Evolutionary conservation across 2,329 filamentous ascomycete species (phyloP).

Genomic region (Scedosporium apiospermum): DNA sequence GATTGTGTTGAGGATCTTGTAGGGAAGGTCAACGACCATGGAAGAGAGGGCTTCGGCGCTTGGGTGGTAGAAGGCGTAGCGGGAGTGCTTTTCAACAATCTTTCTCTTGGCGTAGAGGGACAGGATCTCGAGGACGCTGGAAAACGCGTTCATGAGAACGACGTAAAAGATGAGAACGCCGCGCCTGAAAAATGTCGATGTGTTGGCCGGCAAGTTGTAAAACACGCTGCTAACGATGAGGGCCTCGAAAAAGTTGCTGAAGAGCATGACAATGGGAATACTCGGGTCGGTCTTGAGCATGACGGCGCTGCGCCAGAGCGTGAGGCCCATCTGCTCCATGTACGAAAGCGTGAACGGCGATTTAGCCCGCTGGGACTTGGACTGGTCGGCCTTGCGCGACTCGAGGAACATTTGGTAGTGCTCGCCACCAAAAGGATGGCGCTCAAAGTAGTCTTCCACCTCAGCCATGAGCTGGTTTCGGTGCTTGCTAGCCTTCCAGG

Average conservation of each 20-base stretch:
- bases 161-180: slow-evolving; percentile 43
- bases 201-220: slow-evolving; percentile 32
- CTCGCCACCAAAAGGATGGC: slow-evolving; percentile 15
- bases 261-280: slow-evolving; percentile 25
- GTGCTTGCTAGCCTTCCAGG: slow-evolving; percentile 21
- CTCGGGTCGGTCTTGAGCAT: slow-evolving; percentile 9
- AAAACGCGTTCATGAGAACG: slow-evolving; percentile 41
- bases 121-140: slow-evolving; percentile 25
- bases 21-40: slow-evolving; percentile 23
- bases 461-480: slow-evolving; percentile 19
- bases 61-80: slow-evolving; percentile 29
- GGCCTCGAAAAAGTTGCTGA: slow-evolving; percentile 36
- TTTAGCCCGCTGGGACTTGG: slow-evolving; percentile 28
- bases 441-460: slow-evolving; percentile 17
- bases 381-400: slow-evolving; percentile 16
- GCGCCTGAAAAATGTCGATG: slow-evolving; percentile 33
- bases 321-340: slow-evolving; percentile 33
- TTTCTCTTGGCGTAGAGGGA: slow-evolving; percentile 25
- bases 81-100: slow-evolving; percentile 28
- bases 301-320: slow-evolving; percentile 22
- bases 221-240: slow-evolving; percentile 44
- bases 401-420: slow-evolving; percentile 16
- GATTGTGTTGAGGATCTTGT: slow-evolving; percentile 17
- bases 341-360: slow-evolving; percentile 40
- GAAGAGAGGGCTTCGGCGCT: slow-evolving; percentile 20